Conservation (phyloP, 805 yeast genomes). For the Kuraishia molischiana region DNA sequence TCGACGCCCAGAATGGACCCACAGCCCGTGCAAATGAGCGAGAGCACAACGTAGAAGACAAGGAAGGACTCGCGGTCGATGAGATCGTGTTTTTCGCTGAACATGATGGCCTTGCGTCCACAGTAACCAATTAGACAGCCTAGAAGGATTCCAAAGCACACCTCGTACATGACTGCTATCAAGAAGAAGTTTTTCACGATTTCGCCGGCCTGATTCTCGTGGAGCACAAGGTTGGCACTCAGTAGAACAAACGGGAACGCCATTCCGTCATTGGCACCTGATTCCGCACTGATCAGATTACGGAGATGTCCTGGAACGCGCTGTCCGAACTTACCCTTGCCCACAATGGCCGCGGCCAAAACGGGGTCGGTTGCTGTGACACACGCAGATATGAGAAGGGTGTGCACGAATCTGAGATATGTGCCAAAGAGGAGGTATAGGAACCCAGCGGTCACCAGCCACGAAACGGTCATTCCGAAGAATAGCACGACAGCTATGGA, state of each 20-base stretch:
- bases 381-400: constrained; percentile 73
- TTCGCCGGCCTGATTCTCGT: constrained; percentile 48
- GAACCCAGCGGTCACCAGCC: constrained; percentile 76
- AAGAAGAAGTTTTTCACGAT: constrained; percentile 77
- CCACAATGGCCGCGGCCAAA: constrained; percentile 90
- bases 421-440: constrained; percentile 67
- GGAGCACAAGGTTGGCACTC: constrained; percentile 57
- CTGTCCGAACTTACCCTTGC: constrained; percentile 85
- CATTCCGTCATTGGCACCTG: constrained; percentile 93
- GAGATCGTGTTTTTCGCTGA: constrained; percentile 57
- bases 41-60: constrained; percentile 73
- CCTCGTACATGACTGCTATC: constrained; percentile 71
- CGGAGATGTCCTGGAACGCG: constrained; percentile 91
- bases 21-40: constrained; percentile 80
- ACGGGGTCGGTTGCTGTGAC: constrained; percentile 95
- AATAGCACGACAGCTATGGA: constrained; percentile 66
- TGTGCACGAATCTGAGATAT: constrained; percentile 58
- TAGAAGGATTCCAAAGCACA: constrained; percentile 66
- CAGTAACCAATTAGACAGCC: constrained; percentile 67
- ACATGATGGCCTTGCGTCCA: constrained; percentile 62
- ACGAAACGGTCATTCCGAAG: constrained; percentile 87
- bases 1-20: constrained; percentile 86
- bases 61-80: constrained; percentile 87
- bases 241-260: constrained; percentile 84
- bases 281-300: constrained; percentile 74